Evolutionary conservation across 495 filamentous ascomycete genomes (phyloP).

Genomic region (Podospora conica): DNA sequence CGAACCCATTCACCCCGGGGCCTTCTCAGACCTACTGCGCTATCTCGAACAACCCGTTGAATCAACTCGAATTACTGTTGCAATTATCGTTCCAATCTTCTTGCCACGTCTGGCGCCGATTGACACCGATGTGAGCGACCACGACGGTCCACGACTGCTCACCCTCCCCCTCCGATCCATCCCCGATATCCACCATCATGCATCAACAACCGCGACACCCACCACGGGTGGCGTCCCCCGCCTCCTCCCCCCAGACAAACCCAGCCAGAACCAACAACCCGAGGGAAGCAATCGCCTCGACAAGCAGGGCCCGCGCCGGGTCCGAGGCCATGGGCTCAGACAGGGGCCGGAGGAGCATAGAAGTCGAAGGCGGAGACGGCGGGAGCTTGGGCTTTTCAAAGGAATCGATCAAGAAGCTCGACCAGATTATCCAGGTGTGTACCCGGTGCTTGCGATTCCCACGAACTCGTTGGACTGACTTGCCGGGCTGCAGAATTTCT

Average conservation of each 20-base stretch:
- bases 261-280: constrained; percentile 64
- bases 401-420: constrained; percentile 67
- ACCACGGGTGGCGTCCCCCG: constrained; percentile 57
- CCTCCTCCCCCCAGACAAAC: constrained; percentile 59
- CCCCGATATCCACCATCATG: constrained; percentile 44
- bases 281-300: constrained; percentile 51
- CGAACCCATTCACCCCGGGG: background rate
- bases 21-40: background rate
- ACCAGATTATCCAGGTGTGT: constrained; percentile 83
- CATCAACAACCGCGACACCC: constrained; percentile 78
- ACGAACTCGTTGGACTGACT: constrained; percentile 10
- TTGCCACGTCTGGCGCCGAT: background rate
- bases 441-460: background rate
- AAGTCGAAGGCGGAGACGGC: constrained; percentile 38
- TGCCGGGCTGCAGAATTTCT: constrained; percentile 64
- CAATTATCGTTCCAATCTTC: background rate
- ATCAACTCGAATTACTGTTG: background rate
- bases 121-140: constrained; percentile 20
- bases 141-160: constrained; percentile 1
- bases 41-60: background rate
- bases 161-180: background rate
- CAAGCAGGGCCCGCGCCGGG: constrained; percentile 30
- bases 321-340: constrained; percentile 35
- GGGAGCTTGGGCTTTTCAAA: constrained; percentile 43
- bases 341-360: constrained; percentile 23